Evolutionary conservation across 768 basidiomycete species (phyloP), one percentile per base, ranked within the genome.

Genomic region (Amanita muscaria): DNA sequence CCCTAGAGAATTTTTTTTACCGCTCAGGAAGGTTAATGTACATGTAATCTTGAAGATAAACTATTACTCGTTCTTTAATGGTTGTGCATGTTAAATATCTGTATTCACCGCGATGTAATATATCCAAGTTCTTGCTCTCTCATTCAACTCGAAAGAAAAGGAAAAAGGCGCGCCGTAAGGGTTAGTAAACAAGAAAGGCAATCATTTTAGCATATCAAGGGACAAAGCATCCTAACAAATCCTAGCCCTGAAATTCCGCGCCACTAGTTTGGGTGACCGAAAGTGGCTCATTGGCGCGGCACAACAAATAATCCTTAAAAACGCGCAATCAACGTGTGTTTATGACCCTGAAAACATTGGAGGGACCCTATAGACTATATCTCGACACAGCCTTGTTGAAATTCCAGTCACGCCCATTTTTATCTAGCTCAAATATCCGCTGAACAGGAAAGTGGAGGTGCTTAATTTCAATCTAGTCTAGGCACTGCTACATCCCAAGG

Each of bases 401-500:
- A n/a, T n/a, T n/a, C n/a, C n/a, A n/a, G n/a, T n/a, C n/a, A n/a
- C n/a, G n/a, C n/a, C n/a, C n/a, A n/a, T n/a, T n/a, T n/a, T n/a
- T n/a, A n/a, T n/a, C n/a, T n/a, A n/a, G n/a, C n/a, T n/a, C n/a
- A n/a, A n/a, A n/a, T n/a, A n/a, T n/a, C n/a, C n/a, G n/a, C n/a
- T n/a, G n/a, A n/a, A n/a, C n/a, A n/a, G n/a, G n/a, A n/a, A n/a
- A n/a, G n/a, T n/a, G n/a, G n/a, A n/a, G n/a, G n/a, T n/a, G n/a
- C n/a, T n/a, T n/a, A n/a, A 43, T 49, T 40, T 53, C 61, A 76
- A 57, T 77, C 76, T 36, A 81, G 65, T 62, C 76, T 78, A 27
- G 88, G 88, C 52, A 81, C 74, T 22, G 88, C 88, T 21, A 86
- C 84, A 59, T 92, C 89, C 89, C 89, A 92, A 50, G 88, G 84